Conservation (phyloP, 805 yeast species). For the Metschnikowia aberdeeniae region DNA sequence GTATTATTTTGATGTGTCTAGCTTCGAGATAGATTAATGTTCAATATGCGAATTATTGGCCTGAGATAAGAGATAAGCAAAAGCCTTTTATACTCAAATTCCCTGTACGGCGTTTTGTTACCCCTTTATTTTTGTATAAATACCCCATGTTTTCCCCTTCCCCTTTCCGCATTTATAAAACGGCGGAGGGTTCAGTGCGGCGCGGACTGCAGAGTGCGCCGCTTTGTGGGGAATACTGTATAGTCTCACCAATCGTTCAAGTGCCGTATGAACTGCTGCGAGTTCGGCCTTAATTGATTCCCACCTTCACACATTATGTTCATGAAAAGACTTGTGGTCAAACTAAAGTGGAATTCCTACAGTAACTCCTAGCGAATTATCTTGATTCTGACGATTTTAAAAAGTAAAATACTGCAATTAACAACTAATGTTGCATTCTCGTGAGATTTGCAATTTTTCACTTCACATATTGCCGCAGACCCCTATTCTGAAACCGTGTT, state of each 20-base stretch:
- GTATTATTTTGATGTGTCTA: too few relatives aligned
- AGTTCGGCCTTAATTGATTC: neutral
- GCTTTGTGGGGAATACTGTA: conserved; percentile 5
- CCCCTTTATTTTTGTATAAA: neutral
- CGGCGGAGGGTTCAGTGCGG: neutral
- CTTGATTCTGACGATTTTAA: too few relatives aligned
- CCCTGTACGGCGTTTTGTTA: conserved; percentile 8
- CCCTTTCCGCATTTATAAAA: neutral
- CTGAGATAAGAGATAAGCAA: conserved; percentile 4
- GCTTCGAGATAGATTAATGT: too few relatives aligned
- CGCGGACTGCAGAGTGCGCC: conserved; percentile 1
- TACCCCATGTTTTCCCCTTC: conserved; percentile 4
- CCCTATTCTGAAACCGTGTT: conserved; percentile 13
- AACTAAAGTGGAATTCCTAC: too few relatives aligned
- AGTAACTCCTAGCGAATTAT: too few relatives aligned
- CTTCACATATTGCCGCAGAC: conserved; percentile 32
- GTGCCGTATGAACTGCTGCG: conserved; percentile 4
- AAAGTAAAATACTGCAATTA: too few relatives aligned
- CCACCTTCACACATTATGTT: neutral
- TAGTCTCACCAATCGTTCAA: neutral
- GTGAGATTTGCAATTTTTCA: too few relatives aligned
- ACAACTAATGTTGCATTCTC: too few relatives aligned
- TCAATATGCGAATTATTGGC: conserved; percentile 4
- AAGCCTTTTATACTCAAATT: neutral
- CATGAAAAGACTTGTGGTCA: neutral